Evolutionary conservation across 1,139 yeast species (phyloP).

Genomic region (Barnettozyma hawaiiensis): DNA sequence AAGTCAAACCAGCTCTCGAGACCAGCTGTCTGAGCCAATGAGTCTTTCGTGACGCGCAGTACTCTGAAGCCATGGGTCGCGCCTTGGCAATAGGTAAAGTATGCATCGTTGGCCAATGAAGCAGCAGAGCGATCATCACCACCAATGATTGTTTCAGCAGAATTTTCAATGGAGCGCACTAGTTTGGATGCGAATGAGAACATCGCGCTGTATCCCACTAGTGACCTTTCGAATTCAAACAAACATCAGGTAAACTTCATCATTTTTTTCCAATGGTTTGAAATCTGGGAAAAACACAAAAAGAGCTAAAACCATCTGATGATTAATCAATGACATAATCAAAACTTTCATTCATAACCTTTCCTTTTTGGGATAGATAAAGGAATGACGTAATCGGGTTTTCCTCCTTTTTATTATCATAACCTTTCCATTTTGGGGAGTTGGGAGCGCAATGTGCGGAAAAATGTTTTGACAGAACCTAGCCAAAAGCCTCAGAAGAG

Average conservation of each 20-base stretch:
- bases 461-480: too few species aligned
- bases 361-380: neutral
- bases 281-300: too few species aligned
- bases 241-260: too few species aligned
- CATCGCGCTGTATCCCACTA: conserved; percentile 37
- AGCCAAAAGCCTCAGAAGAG: too few species aligned
- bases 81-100: conserved; percentile 43
- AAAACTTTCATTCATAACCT: neutral
- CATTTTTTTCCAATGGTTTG: too few species aligned
- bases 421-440: too few species aligned
- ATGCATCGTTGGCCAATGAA: conserved; percentile 38
- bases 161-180: conserved; percentile 68
- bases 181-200: conserved; percentile 83
- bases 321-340: too few species aligned
- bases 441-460: too few species aligned
- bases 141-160: conserved; percentile 32
- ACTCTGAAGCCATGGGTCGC: conserved; percentile 51
- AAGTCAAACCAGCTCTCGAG: conserved; percentile 86
- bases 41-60: conserved; percentile 40
- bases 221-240: too few species aligned
- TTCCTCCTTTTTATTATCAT: too few species aligned
- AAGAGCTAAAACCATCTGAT: too few species aligned
- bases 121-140: conserved; percentile 28
- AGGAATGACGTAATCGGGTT: neutral
- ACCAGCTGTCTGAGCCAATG: conserved; percentile 42